Conservation (phyloP, 148 eudicot species). For the Fallopia convolvulus region DNA sequence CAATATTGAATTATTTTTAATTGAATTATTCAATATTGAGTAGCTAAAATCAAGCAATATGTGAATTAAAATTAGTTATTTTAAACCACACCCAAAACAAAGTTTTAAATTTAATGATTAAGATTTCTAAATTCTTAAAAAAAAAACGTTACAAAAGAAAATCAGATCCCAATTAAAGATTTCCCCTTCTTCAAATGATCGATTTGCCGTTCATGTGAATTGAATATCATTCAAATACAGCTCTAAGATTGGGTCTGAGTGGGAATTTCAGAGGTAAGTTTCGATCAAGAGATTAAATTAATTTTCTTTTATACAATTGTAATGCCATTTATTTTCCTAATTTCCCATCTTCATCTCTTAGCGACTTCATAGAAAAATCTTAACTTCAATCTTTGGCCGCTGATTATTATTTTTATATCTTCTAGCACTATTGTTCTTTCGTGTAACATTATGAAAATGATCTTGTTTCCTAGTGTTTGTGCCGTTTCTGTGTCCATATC, state of each 20-base stretch:
- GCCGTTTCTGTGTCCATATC: too few species aligned
- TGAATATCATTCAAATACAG: not conserved
- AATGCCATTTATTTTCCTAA: not conserved
- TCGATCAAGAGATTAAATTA: not conserved
- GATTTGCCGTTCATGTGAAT: not conserved
- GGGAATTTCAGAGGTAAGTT: not conserved
- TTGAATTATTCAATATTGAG: not conserved
- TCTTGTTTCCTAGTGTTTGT: too few species aligned
- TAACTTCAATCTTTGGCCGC: not conserved
- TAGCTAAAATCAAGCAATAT: not conserved
- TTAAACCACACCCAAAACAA: not conserved
- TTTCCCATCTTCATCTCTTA: not conserved
- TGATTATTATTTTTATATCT: not conserved
- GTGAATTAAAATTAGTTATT: not conserved
- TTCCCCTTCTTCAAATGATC: not conserved
- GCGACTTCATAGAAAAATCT: not conserved
- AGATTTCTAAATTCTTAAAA: too few species aligned
- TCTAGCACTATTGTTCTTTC: too few species aligned
- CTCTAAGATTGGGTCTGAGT: not conserved
- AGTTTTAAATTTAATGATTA: too few species aligned
- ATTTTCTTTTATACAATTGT: not conserved
- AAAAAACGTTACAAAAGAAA: not conserved
- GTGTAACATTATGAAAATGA: too few species aligned
- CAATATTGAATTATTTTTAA: too few species aligned
- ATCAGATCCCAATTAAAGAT: not conserved